These are phyloP conservation scores for Metarhizium humberi DNA, from an alignment of 2,329 filamentous ascomycete species.

Conservation along the genomic window DNA sequence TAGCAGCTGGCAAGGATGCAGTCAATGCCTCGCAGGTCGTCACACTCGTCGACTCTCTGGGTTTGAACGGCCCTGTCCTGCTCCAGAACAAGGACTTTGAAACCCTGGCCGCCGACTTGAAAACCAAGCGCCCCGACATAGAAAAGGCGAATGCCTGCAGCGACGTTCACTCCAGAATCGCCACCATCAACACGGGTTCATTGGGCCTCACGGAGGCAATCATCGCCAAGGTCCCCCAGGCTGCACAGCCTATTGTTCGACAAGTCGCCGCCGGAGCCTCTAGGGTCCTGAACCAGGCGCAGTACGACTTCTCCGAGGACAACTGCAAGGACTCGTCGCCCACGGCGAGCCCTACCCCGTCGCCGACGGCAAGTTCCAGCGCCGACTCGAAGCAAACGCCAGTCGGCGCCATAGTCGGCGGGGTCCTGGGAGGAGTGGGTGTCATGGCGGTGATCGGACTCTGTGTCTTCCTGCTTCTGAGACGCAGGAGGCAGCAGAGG, in stretches of 20 bases:
- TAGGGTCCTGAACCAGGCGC: neutral
- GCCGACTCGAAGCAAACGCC: neutral
- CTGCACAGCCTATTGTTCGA: neutral
- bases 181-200: neutral
- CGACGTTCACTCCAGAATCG: neutral
- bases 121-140: neutral
- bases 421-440: neutral
- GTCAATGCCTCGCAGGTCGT: neutral
- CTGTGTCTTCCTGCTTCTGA: neutral
- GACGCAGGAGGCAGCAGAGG: neutral
- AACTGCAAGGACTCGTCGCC: neutral
- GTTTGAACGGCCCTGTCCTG: neutral
- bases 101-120: neutral
- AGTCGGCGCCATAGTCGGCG: neutral
- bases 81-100: neutral
- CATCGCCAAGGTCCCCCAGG: neutral
- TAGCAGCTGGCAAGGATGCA: neutral
- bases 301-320: neutral
- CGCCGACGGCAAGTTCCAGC: neutral
- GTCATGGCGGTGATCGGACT: neutral
- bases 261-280: neutral
- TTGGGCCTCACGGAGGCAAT: neutral
- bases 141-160: neutral
- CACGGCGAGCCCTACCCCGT: neutral
- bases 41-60: neutral